Percentiles rank a stretch among this genome's conserved stretches.
Conservation (phyloP, 805 yeast genomes). For the Lachancea fermentati region DNA sequence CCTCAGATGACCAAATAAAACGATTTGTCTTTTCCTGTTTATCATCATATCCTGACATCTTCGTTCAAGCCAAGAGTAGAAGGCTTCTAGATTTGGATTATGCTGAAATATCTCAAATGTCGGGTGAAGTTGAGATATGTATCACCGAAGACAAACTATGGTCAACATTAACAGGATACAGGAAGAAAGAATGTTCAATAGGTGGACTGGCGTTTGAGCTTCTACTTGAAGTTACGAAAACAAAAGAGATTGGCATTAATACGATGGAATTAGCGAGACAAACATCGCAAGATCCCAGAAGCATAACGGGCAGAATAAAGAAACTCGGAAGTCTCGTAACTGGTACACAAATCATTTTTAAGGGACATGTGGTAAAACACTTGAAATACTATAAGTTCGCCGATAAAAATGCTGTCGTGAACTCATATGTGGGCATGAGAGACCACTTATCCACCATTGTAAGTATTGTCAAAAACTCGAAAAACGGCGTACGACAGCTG, state of each 20-base stretch:
- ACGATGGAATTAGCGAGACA: slow-evolving; percentile 50
- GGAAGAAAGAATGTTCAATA: slow-evolving; percentile 43
- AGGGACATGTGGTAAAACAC: slow-evolving; percentile 49
- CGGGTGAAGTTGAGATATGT: slow-evolving; percentile 20
- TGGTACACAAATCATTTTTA: slow-evolving; percentile 35
- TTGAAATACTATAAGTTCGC: slow-evolving; percentile 46
- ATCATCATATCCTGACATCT: slow-evolving; percentile 13
- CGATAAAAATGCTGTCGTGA: slow-evolving; percentile 18
- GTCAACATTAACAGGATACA: slow-evolving; percentile 50
- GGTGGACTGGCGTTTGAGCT: slow-evolving; percentile 54
- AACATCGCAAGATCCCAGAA: slow-evolving; percentile 67
- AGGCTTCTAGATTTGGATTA: slow-evolving; percentile 4
- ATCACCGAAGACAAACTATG: slow-evolving; percentile 55
- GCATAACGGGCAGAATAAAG: slow-evolving; percentile 58
- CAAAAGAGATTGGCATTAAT: slow-evolving; percentile 51
- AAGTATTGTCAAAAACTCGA: slow-evolving; percentile 49
- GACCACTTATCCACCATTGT: slow-evolving; percentile 36
- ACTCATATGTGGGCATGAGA: slow-evolving; percentile 23
- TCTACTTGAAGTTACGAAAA: slow-evolving; percentile 53
- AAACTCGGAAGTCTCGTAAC: slow-evolving; percentile 47
- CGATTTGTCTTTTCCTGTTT: slow-evolving; percentile 20
- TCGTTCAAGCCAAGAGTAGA: slow-evolving; percentile 8
- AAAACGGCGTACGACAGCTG: slow-evolving; percentile 54
- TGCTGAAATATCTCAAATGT: slow-evolving; percentile 1
- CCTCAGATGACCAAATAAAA: slow-evolving; percentile 13